phyloP scores from a whole-genome alignment of 176 grass and related monocot species.

The Aegilops tauschii region DNA sequence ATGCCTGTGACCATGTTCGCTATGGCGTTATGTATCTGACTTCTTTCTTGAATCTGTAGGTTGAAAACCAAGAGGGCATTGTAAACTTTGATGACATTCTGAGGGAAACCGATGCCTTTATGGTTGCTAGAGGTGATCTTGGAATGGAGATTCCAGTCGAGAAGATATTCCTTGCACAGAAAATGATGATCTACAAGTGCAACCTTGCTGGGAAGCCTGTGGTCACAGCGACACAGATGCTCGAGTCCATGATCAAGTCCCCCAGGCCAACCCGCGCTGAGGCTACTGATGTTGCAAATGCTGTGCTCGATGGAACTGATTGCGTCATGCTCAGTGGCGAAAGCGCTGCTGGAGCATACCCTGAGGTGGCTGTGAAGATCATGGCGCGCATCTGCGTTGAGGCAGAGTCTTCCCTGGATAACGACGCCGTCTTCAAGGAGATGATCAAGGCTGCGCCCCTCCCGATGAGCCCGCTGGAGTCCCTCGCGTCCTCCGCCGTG shows the following conservation, averaged over 20 bases:
- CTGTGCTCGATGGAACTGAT: constrained; percentile 86
- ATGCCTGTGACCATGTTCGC: not conserved
- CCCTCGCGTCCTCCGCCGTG: constrained; percentile 84
- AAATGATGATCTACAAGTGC: constrained; percentile 99
- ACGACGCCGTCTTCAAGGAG: constrained; percentile 73
- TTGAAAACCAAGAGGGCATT: constrained; percentile 95
- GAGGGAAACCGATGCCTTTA: constrained; percentile 89
- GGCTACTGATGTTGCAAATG: constrained; percentile 94
- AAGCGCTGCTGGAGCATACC: constrained; percentile 86
- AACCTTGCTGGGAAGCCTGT: constrained; percentile 88
- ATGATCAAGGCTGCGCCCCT: constrained; percentile 80
- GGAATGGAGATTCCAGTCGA: constrained; percentile 97
- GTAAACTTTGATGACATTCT: constrained; percentile 91
- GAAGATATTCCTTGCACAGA: constrained; percentile 95
- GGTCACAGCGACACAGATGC: constrained; percentile 93
- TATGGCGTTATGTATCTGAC: constrained; percentile 14
- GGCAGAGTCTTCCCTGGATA: constrained; percentile 84
- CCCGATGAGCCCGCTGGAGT: constrained; percentile 89
- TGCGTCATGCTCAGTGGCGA: constrained; percentile 98
- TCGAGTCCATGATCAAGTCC: constrained; percentile 94
- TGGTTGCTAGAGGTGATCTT: constrained; percentile 93
- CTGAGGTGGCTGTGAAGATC: constrained; percentile 87
- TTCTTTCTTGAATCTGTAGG: constrained; percentile 39
- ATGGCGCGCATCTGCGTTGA: constrained; percentile 88
- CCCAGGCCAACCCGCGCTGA: constrained; percentile 87